Evolutionary conservation across 306 rosid species (phyloP).

Genomic region (Prinsepia uniflora): DNA sequence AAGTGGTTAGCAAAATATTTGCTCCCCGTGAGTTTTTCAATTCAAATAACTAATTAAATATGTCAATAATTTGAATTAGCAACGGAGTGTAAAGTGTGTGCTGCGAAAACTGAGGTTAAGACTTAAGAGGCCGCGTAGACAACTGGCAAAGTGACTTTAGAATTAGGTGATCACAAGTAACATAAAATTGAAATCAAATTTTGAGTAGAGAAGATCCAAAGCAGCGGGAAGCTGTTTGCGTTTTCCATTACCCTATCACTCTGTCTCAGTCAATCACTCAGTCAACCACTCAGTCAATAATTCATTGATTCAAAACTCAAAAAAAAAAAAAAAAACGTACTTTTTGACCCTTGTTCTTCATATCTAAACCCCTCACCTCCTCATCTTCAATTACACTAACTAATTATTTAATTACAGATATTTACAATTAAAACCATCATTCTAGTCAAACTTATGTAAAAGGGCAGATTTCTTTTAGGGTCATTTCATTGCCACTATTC

Average conservation of each 20-base stretch:
- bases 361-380: too few relatives aligned
- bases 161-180: neutral
- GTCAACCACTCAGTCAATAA: neutral
- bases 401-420: neutral
- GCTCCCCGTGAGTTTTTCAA: too few relatives aligned
- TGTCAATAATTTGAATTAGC: neutral
- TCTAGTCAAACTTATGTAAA: too few relatives aligned
- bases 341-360: constrained; percentile 12
- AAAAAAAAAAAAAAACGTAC: too few relatives aligned
- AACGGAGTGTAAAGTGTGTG: too few relatives aligned
- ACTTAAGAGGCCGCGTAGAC: neutral
- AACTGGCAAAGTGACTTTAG: constrained; percentile 20
- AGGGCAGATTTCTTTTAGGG: too few relatives aligned
- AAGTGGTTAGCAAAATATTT: too few relatives aligned
- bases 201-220: constrained; percentile 13
- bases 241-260: constrained; percentile 8
- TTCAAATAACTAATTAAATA: too few relatives aligned
- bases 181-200: constrained; percentile 10
- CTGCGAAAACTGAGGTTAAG: too few relatives aligned
- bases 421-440: too few relatives aligned
- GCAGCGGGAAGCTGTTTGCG: constrained; percentile 22
- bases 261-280: neutral
- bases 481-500: too few relatives aligned
- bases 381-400: neutral
- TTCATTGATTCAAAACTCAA: constrained; percentile 7